A percentile compares a stretch with the other conserved stretches of the same genome.
These are phyloP conservation scores for Dorcoceras hygrometricum DNA, from an alignment of 257 asterid species.

Conservation along the genomic window DNA sequence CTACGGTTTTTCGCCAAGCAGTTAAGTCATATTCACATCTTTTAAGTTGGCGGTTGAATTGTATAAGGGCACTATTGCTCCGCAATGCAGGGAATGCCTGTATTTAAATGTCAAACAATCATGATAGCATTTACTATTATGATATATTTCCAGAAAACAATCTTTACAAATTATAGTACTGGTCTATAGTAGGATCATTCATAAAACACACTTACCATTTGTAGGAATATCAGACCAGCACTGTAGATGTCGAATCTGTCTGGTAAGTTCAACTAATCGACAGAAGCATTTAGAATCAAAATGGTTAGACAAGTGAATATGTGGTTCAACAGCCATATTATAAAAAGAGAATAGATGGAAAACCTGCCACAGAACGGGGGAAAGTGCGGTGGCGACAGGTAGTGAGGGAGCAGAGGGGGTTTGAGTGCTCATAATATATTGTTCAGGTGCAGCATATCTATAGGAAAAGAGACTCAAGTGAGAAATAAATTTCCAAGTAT, in stretches of 20 bases:
- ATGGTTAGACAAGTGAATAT: slow-evolving; percentile 16
- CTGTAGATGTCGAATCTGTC: slow-evolving; percentile 95
- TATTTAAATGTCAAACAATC: slow-evolving; percentile 8
- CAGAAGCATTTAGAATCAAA: slow-evolving; percentile 19
- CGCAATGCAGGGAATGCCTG: slow-evolving; percentile 83
- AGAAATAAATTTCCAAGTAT: not conserved
- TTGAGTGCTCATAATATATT: slow-evolving; percentile 97
- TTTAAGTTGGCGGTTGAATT: slow-evolving; percentile 86
- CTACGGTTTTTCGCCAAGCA: slow-evolving; percentile 70
- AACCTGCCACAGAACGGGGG: slow-evolving; percentile 99
- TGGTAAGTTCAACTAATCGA: slow-evolving; percentile 91
- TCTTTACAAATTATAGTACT: not conserved
- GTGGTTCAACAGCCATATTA: not conserved
- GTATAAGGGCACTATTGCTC: slow-evolving; percentile 65
- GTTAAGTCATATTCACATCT: slow-evolving; percentile 75
- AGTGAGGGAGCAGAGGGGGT: slow-evolving; percentile 97
- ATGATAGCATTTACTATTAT: not conserved
- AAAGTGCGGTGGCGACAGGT: slow-evolving; percentile 93
- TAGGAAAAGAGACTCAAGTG: slow-evolving; percentile 3
- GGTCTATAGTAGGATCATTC: not conserved
- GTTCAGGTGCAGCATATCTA: slow-evolving; percentile 99
- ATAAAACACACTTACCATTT: slow-evolving; percentile 62
- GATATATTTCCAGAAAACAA: not conserved
- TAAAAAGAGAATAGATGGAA: not conserved
- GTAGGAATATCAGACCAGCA: slow-evolving; percentile 74